Percentiles rank a stretch among this genome's conserved stretches.
Evolutionary conservation across 352 stramenopile genomes (phyloP).

Genomic region (Globisporangium camurandrum): DNA sequence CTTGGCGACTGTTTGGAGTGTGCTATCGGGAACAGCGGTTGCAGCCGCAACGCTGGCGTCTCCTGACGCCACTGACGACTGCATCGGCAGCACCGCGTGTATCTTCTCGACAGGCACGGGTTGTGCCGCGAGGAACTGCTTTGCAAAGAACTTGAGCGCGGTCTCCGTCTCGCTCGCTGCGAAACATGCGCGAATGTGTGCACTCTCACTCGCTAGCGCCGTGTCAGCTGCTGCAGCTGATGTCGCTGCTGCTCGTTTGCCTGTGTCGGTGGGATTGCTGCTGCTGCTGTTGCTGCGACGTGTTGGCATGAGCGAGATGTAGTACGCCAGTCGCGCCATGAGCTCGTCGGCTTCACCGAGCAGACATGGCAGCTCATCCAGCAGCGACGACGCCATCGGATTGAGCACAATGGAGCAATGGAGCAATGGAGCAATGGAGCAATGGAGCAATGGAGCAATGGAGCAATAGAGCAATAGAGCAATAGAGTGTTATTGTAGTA

Average conservation of each 20-base stretch:
- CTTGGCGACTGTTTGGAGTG: conserved; percentile 22
- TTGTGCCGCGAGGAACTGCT: conserved; percentile 31
- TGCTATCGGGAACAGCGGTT: not conserved
- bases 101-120: conserved; percentile 17
- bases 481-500: too few species aligned
- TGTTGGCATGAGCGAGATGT: conserved; percentile 9
- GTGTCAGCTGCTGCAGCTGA: not conserved
- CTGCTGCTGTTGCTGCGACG: not conserved
- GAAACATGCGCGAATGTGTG: conserved; percentile 1
- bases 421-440: too few species aligned
- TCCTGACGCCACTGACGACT: conserved; percentile 6
- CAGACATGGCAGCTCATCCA: conserved; percentile 57
- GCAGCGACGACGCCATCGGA: conserved; percentile 38
- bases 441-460: too few species aligned
- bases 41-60: not conserved
- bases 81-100: conserved; percentile 15
- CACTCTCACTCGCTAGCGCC: not conserved
- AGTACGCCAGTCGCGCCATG: conserved; percentile 35
- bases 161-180: conserved; percentile 5
- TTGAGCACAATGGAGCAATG: not conserved
- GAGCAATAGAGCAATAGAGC: too few species aligned
- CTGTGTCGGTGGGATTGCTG: not conserved
- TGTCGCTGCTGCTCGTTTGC: not conserved
- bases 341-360: conserved; percentile 55
- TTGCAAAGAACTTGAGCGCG: conserved; percentile 25